Evolutionary conservation across 2,329 filamentous ascomycete species (phyloP), one percentile per base, ranked within the genome.

Genomic region (Magnaporthiopsis poae): DNA sequence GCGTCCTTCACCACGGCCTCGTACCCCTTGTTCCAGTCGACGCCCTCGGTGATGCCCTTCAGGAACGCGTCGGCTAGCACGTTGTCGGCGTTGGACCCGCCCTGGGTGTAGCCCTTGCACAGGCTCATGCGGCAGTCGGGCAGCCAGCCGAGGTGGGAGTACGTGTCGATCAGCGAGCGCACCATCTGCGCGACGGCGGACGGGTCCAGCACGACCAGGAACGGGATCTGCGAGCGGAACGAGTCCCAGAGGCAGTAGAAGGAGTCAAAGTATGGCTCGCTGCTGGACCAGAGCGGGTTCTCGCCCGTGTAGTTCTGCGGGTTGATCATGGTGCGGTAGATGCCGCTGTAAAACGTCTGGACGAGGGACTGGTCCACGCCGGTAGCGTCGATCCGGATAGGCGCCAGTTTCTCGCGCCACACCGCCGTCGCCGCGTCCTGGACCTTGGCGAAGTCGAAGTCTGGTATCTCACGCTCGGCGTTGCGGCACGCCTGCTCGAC

Each of bases 191-290:
- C 83, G 65, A 90, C 84, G 1, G 86, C 83, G 0, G 76, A 68
- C 0, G 90, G 88, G 70, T 92, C 89, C 0, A 89, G 68, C 29
- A 92, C 79, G 0, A 87, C 90, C 36, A 92, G 77, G 27, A 92
- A 82, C 0, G 89, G 88, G 63, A 91, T 83, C 67, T 89, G 88
- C 52, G 84, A 87, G 29, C 89, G 80, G 69, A 89, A 91, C 0
- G 84, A 85, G 71, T 91, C 89, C 89, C 89, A 91, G 5, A 91
- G 86, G 70, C 88, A 91, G 74, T 92, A 92, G 71, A 88, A 90
- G 0, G 87, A 90, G 74, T 91, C 89, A 72, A 88, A 91, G 71
- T 91, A 91, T 0, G 88, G 88, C 73, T 90, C 88, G 1, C 78
- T 79, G 60, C 83, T 87, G 1, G 82, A 70, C 87, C 88, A 91